Conservation (phyloP, 2,329 filamentous ascomycete species). For the Fusarium robinianum region DNA sequence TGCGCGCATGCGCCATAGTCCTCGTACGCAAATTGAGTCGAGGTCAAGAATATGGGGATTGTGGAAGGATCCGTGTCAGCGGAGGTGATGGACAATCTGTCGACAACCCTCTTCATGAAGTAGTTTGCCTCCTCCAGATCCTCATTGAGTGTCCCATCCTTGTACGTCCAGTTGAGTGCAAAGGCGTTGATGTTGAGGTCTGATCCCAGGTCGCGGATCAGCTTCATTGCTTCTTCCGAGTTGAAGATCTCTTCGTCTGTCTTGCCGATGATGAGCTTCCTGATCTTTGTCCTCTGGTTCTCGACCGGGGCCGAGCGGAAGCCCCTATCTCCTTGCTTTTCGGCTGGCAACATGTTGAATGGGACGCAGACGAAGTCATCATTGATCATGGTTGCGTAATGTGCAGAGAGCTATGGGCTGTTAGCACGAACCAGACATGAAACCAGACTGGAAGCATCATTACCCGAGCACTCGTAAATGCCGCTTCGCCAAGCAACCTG, state of each 20-base stretch:
- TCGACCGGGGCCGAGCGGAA: conserved; percentile 29
- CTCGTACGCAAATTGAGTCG: conserved; percentile 46
- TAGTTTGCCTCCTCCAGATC: conserved; percentile 55
- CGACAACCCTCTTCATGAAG: conserved; percentile 50
- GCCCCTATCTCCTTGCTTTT: conserved; percentile 28
- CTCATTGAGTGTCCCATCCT: conserved; percentile 45
- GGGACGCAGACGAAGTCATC: conserved; percentile 47
- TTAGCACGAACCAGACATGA: not conserved
- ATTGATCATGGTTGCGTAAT: conserved; percentile 47
- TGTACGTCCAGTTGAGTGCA: conserved; percentile 48
- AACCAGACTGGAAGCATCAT: not conserved
- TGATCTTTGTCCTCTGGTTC: conserved; percentile 47
- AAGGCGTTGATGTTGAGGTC: conserved; percentile 55
- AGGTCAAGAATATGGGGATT: conserved; percentile 51
- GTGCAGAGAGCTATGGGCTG: conserved; percentile 41
- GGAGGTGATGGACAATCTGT: conserved; percentile 48
- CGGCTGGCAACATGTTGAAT: conserved; percentile 48
- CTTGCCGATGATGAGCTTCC: conserved; percentile 44
- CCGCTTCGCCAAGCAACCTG: conserved; percentile 47
- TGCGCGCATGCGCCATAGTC: conserved; percentile 48
- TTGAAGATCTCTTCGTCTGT: conserved; percentile 43
- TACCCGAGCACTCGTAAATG: conserved; percentile 50
- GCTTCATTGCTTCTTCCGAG: conserved; percentile 42
- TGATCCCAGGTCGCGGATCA: conserved; percentile 48
- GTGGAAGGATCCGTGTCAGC: conserved; percentile 45